Percentiles rank a stretch among this genome's conserved stretches.
Evolutionary conservation across 306 rosid species (phyloP).

Genomic region (Vigna mungo): DNA sequence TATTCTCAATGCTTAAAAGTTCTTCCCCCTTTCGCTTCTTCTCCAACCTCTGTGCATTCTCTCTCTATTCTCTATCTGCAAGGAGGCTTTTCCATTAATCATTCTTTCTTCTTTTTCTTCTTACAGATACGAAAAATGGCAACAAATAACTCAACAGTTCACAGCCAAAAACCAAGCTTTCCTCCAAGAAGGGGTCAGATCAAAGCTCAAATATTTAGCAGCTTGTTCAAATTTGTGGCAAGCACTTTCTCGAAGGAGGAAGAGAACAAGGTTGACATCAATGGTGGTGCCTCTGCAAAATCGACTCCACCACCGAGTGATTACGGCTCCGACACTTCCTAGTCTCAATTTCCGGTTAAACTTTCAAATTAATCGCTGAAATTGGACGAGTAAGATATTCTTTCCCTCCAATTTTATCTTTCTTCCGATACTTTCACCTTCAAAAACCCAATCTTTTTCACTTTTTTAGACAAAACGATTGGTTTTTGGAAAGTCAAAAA

Average conservation of each 20-base stretch:
- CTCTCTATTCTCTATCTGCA: not conserved
- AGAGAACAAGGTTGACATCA: not conserved
- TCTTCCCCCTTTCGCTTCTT: not conserved
- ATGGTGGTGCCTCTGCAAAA: slow-evolving; percentile 34
- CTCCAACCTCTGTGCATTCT: not conserved
- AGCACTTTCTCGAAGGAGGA: slow-evolving; percentile 38
- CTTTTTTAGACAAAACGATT: not conserved
- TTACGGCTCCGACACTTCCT: slow-evolving; percentile 44
- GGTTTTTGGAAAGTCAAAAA: not conserved
- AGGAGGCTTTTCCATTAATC: not conserved
- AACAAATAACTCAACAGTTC: not conserved
- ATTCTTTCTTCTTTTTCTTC: not conserved
- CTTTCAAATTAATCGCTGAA: not conserved
- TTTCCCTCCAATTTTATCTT: not conserved
- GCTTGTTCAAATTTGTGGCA: slow-evolving; percentile 38
- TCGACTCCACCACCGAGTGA: slow-evolving; percentile 47
- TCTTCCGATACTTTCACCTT: not conserved
- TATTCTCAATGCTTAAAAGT: not conserved
- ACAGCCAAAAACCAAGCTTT: slow-evolving; percentile 8
- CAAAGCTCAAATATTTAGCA: slow-evolving; percentile 48
- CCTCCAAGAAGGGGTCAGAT: slow-evolving; percentile 48
- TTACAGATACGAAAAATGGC: slow-evolving; percentile 33
- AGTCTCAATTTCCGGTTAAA: not conserved
- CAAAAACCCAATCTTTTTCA: not conserved
- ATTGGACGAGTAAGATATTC: not conserved